These are phyloP conservation scores for Hansenula sp. DNA, from an alignment of 1,139 yeast species.

Conservation along the genomic window DNA sequence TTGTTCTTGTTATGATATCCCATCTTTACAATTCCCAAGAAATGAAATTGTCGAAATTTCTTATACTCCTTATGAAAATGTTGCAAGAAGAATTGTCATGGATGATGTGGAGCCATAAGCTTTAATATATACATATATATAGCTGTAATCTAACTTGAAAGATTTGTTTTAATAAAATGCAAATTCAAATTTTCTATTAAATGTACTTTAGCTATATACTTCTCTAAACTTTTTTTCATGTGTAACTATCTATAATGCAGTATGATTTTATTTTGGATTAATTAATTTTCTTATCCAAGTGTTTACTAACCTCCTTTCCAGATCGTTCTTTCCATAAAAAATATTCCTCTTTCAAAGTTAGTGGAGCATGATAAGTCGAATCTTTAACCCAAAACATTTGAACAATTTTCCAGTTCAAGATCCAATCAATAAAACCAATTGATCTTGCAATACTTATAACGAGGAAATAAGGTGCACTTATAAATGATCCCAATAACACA, in stretches of 20 bases:
- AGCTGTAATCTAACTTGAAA: background rate
- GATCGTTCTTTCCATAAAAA: slow-evolving; percentile 25
- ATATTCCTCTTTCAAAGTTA: slow-evolving; percentile 29
- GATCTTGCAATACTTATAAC: slow-evolving; percentile 51
- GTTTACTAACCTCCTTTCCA: slow-evolving; percentile 4
- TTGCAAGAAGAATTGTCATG: slow-evolving; percentile 52
- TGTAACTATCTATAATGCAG: too few relatives aligned
- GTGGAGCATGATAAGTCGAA: slow-evolving; percentile 41
- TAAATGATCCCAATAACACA: slow-evolving; percentile 50
- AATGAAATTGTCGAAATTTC: slow-evolving; percentile 84
- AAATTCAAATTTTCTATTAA: too few relatives aligned
- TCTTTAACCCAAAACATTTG: slow-evolving; percentile 53
- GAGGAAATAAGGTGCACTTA: slow-evolving; percentile 59
- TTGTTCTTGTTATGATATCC: slow-evolving; percentile 81
- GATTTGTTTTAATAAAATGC: too few relatives aligned
- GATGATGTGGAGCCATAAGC: slow-evolving; percentile 22
- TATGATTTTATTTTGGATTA: background rate
- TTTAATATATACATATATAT: background rate
- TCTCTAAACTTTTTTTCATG: too few relatives aligned
- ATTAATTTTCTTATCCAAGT: background rate
- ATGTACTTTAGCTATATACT: too few relatives aligned
- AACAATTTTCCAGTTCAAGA: slow-evolving; percentile 45
- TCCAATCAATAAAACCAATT: slow-evolving; percentile 56
- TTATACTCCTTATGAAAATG: slow-evolving; percentile 83
- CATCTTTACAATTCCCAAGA: slow-evolving; percentile 69